Base-by-base conservation (phyloP, 805 yeast species). In the Blastobotrys americana region DNA sequence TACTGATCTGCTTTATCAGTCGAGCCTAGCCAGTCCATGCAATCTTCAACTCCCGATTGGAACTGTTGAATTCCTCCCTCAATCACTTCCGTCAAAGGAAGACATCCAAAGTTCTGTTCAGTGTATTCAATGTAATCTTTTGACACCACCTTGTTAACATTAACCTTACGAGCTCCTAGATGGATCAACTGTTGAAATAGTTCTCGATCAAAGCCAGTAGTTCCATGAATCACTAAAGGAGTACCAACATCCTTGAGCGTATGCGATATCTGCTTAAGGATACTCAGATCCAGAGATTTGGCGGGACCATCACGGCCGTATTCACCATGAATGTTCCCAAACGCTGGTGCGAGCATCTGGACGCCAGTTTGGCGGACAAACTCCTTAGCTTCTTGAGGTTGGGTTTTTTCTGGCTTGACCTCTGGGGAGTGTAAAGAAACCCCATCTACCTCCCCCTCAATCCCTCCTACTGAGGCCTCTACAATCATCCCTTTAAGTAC, bases 401-500 rank as follows among this genome's bases (percentile, higher is more conserved):
- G 59, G 10, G 67, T 61, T 34, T 63, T 50, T 25, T 65, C 55
- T 3, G 64, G 65, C 49, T 48, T 43, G 43, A 58, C 13, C 31
- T 13, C 31, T 8, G 8, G 10, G 13, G 10, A 8, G 4, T 15
- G 6, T 5, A 31, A 18, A 28, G 62, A 41, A 49, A 65, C 60
- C 9, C 69, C 69, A 51, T 66, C 70, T 44, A 65, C 69, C 10
- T 64, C 62, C 5, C 69, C 70, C 48, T 61, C 65, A 40, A 65
- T 66, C 44, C 70, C 57, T 28, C 69, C 69, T 37, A 67, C 61
- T 49, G 65, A 69, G 4, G 69, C 69, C 48, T 65, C 69, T 9
- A 66, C 65, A 3, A 67, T 61, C 39, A 56, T 63, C n/a, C 57
- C 52, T 34, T 55, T 51, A 37, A 27, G 31, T 41, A 58, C 55